Base-by-base conservation (phyloP, 179 eudicot genomes). In the Nepenthes alata region DNA sequence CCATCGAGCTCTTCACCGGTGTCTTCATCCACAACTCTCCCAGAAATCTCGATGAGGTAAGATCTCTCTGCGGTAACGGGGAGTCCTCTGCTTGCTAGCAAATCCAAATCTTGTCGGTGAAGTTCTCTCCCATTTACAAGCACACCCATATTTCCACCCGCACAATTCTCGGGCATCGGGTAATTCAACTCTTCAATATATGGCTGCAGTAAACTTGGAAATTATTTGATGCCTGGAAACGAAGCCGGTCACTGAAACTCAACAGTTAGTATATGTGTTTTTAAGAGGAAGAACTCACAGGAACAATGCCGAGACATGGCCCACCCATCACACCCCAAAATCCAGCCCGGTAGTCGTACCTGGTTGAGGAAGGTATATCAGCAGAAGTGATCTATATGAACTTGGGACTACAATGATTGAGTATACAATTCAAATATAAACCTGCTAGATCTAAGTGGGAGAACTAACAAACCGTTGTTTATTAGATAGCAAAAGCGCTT, bases 271-370 rank as follows among this genome's bases (percentile, higher is more conserved):
- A 41, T 4, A 41, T 41, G 8, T 4, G 25, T 25, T 25, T 39
- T 37, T 47, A 44, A 15, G 35, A 53, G 55, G 61, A 10, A 59
- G 36, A 70, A 70, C 96, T 85, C 85, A 93, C 97, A 49, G 96
- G 98, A 70, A 89, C 64, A 55, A 93, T 93, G 71, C 98, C 98
- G 25, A 83, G 88, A 79, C 98, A 93, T 72, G 95, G 94, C 56
- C 95, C 97, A 36, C 95, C 98, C 53, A 87, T 80, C 59, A 70
- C 85, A 60, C 98, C 98, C 98, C 98, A 93, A 64, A 93, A 93
- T 55, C 98, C 98, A 73, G 94, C 98, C 74, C 87, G 75, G 62
- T 66, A 83, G 63, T 93, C 98, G 60, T 93, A 93, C 98, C 98
- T 93, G 66, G 56, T 49, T 25, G 50, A 60, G 50, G 63, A 1